Conservation (phyloP, 2,329 filamentous ascomycete species). For the Thelonectria olida region DNA sequence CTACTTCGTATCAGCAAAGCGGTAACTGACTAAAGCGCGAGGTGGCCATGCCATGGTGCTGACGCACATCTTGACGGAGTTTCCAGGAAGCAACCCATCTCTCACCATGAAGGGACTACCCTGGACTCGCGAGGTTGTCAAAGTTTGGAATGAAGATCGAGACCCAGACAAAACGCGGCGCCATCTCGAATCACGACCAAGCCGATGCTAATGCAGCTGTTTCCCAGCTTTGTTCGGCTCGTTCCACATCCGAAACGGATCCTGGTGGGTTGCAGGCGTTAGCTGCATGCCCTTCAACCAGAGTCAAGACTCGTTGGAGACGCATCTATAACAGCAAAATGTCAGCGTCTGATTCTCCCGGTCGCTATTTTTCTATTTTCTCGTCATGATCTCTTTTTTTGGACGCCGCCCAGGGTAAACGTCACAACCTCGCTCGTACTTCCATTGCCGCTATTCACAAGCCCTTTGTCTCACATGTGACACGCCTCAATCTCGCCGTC, state of each 20-base stretch:
- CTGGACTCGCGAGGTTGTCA: background rate
- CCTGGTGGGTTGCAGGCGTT: background rate
- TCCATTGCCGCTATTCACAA: too few relatives aligned
- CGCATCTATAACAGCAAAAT: too few relatives aligned
- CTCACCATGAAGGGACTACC: too few relatives aligned
- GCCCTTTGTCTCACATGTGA: background rate
- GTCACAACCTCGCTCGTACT: too few relatives aligned
- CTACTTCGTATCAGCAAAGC: too few relatives aligned
- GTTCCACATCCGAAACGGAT: conserved; percentile 10
- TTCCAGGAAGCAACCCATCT: background rate
- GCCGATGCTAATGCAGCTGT: conserved; percentile 1
- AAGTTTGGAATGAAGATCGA: background rate
- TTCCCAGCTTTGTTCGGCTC: background rate
- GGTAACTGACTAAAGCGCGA: too few relatives aligned
- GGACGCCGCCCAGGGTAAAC: too few relatives aligned
- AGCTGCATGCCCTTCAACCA: background rate
- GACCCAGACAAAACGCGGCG: background rate
- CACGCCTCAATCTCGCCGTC: background rate
- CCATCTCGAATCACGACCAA: background rate
- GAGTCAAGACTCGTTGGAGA: too few relatives aligned
- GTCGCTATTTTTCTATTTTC: background rate
- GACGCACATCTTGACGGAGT: too few relatives aligned
- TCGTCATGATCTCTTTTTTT: too few relatives aligned
- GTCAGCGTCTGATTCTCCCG: background rate
- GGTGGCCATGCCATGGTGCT: too few relatives aligned